Conservation (phyloP, 2,329 filamentous ascomycete species). For the Microsporum canis region DNA sequence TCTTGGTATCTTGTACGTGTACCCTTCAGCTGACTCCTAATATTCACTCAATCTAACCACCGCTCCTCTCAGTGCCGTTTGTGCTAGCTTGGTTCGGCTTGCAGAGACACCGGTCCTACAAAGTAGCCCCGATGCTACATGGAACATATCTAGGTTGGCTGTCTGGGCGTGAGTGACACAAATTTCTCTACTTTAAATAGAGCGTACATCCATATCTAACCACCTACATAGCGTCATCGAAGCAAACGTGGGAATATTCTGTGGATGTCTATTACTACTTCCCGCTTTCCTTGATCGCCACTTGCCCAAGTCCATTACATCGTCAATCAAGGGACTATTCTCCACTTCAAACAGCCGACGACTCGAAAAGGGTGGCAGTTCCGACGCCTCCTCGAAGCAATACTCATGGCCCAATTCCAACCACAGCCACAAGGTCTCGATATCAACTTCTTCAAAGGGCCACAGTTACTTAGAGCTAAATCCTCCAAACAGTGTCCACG, state of each 20-base stretch:
- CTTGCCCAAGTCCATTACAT: background rate
- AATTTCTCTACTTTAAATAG: background rate
- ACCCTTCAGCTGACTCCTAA: background rate
- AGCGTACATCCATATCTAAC: background rate
- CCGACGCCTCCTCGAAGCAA: background rate
- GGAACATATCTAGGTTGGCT: background rate
- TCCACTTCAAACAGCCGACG: background rate
- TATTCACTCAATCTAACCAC: background rate
- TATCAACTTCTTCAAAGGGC: background rate
- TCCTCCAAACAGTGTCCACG: background rate
- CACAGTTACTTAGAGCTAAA: background rate
- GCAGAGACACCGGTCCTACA: background rate
- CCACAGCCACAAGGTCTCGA: background rate
- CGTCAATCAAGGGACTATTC: background rate
- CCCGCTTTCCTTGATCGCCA: constrained; percentile 5
- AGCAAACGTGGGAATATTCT: constrained; percentile 1
- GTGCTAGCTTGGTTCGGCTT: background rate
- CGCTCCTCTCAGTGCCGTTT: background rate
- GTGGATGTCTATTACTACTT: background rate
- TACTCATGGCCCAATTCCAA: background rate
- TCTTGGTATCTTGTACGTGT: constrained; percentile 1
- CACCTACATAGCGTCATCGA: background rate
- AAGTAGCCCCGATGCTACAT: constrained; percentile 1
- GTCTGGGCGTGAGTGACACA: background rate
- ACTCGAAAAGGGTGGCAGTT: constrained; percentile 1